These are phyloP conservation scores for Rhizoclosmatium sp. DNA, from an alignment of 192 early-diverging fungal species.

Conservation along the genomic window DNA sequence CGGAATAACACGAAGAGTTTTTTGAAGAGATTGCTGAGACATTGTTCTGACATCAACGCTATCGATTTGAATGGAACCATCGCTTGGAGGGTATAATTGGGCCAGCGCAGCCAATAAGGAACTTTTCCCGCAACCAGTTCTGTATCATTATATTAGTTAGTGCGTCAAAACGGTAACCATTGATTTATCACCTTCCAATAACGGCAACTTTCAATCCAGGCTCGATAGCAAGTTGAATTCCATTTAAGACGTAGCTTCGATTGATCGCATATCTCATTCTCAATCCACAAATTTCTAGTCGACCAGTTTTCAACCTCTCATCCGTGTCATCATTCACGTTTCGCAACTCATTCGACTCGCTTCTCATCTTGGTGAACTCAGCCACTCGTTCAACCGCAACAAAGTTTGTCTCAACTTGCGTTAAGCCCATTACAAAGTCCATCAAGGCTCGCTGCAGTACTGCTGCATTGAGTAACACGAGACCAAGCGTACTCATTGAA, in stretches of 20 bases:
- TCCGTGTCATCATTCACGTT: neutral
- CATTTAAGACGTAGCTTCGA: constrained; percentile 33
- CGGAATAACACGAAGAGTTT: constrained; percentile 73
- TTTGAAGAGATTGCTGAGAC: constrained; percentile 67
- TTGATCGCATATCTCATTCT: constrained; percentile 29
- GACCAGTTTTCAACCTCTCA: neutral
- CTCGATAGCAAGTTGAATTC: constrained; percentile 35
- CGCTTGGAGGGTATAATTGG: constrained; percentile 41
- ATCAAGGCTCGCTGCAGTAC: constrained; percentile 28
- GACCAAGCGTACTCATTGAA: constrained; percentile 23
- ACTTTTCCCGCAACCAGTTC: constrained; percentile 58
- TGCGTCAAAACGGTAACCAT: constrained; percentile 54
- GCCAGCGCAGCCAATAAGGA: constrained; percentile 45
- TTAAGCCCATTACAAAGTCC: constrained; percentile 34
- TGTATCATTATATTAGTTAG: constrained; percentile 56
- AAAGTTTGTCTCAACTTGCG: constrained; percentile 31
- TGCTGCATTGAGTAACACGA: constrained; percentile 26
- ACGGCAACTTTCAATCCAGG: constrained; percentile 49
- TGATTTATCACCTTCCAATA: constrained; percentile 49
- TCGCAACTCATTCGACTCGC: neutral
- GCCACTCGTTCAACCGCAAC: constrained; percentile 28
- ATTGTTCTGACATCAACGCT: constrained; percentile 67
- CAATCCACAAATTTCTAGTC: constrained; percentile 7
- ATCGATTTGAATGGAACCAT: constrained; percentile 72
- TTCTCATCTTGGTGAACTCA: constrained; percentile 11